Base-by-base conservation (phyloP, 345 rosid genomes). In the Arabidopsis suecica region DNA sequence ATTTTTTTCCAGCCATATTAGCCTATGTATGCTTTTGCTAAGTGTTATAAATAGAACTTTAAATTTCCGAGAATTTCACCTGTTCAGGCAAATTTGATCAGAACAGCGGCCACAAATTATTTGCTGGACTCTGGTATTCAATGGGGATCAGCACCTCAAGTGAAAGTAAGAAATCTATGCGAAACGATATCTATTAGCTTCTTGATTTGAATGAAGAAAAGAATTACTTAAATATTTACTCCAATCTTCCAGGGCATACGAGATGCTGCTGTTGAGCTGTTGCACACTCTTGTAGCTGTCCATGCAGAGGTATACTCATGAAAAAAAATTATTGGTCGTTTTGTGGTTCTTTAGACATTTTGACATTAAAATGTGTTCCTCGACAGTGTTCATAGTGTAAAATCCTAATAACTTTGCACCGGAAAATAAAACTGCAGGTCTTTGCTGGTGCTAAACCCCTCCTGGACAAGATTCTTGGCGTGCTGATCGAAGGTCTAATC, bases 361-460 rank as follows among this genome's bases (percentile, higher is more conserved):
- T 22, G 44, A n/a, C 48, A 23, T 25, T 6, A 38, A 3, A 16
- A 3, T 18, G n/a, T 25, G 18, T 49, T 16, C 38, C 23, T 25
- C 14, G 30, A 58, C 7, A 11, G 20, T 51, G 14, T 64, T 72
- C 32, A 2, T 48, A 48, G 25, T 66, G 67, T 16, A 42, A 50
- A 48, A 14, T 14, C 56, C 71, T 18, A 3, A 11, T 37, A 20
- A 51, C 16, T 51, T 60, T 54, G 33, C 8, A 9, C 37, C 14
- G 23, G 47, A 22, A 74, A 59, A 44, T 20, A 49, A 70, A 66
- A 34, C 73, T 51, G 20, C 82, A 93, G 98, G 97, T 92, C 72
- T 95, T 88, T 86, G 88, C 96, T 60, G 97, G 99, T 68, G 93
- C 96, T 68, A 90, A 95, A 86, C 99, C 97, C 22, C 86, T 92